Evolutionary conservation across 352 stramenopile species (phyloP).

Genomic region (Blastocystis sp.): DNA sequence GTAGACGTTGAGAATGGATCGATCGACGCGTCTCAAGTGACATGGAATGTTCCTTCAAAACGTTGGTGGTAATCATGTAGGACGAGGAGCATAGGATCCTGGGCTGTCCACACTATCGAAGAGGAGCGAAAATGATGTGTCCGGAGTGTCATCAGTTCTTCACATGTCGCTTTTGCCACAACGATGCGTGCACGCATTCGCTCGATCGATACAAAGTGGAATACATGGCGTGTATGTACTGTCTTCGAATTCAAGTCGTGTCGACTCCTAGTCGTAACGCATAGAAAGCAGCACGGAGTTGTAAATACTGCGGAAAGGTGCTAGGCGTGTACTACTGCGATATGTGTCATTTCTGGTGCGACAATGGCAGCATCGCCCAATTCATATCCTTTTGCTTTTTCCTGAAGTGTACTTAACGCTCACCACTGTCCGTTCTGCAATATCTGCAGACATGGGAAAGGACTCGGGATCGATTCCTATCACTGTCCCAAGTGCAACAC

Average conservation of each 20-base stretch:
- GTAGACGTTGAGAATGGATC: conserved; percentile 54
- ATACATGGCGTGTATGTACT: conserved; percentile 70
- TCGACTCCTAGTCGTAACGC: not conserved
- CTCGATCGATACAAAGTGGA: conserved; percentile 59
- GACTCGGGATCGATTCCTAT: conserved; percentile 61
- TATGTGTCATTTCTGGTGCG: conserved; percentile 69
- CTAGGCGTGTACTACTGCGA: conserved; percentile 65
- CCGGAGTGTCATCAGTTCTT: conserved; percentile 65
- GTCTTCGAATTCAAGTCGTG: conserved; percentile 59
- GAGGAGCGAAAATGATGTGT: conserved; percentile 67
- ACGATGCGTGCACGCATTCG: conserved; percentile 33
- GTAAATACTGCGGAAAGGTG: conserved; percentile 53
- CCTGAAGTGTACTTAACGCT: conserved; percentile 3
- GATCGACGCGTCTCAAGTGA: conserved; percentile 18
- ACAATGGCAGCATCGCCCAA: conserved; percentile 21
- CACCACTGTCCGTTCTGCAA: conserved; percentile 70
- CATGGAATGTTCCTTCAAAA: conserved; percentile 14
- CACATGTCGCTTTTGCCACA: conserved; percentile 69
- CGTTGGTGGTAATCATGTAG: conserved; percentile 13
- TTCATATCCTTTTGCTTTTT: conserved; percentile 40
- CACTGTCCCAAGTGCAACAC: conserved; percentile 65
- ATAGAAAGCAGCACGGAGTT: conserved; percentile 31
- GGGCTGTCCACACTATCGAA: conserved; percentile 57
- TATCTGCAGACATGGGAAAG: conserved; percentile 40
- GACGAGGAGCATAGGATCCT: conserved; percentile 33